Evolutionary conservation across 805 yeast genomes (phyloP).

Genomic region (Kuraishia borneana): DNA sequence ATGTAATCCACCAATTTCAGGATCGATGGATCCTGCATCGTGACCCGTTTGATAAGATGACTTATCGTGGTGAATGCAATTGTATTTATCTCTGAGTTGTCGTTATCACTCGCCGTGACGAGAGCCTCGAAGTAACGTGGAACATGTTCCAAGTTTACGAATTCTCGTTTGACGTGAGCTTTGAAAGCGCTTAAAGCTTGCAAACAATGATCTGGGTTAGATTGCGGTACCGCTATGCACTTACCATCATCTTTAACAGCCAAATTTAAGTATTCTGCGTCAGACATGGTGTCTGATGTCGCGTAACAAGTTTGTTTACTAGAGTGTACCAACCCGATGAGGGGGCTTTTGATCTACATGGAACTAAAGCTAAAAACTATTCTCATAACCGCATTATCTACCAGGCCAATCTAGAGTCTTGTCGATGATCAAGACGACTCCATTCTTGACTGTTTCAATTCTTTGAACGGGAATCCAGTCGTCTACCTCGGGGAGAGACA

Average conservation of each 20-base stretch:
- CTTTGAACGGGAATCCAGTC: constrained; percentile 23
- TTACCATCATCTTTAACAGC: too few relatives aligned
- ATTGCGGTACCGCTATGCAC: neutral
- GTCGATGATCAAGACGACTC: constrained; percentile 30
- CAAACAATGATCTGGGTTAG: neutral
- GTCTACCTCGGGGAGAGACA: constrained; percentile 19
- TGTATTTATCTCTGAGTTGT: constrained; percentile 25
- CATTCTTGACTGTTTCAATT: constrained; percentile 29
- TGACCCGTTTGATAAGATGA: constrained; percentile 45
- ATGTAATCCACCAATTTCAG: constrained; percentile 29
- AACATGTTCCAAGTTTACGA: constrained; percentile 37
- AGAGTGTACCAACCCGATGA: too few relatives aligned
- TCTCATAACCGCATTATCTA: constrained; percentile 6
- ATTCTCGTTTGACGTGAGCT: constrained; percentile 42
- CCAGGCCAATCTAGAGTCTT: constrained; percentile 25
- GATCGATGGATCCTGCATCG: constrained; percentile 40
- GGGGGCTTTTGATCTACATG: too few relatives aligned
- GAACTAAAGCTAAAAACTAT: too few relatives aligned
- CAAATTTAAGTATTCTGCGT: too few relatives aligned
- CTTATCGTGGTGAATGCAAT: constrained; percentile 39
- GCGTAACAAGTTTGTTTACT: too few relatives aligned
- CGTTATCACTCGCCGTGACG: constrained; percentile 29
- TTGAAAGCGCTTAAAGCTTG: constrained; percentile 24
- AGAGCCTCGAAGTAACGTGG: constrained; percentile 40
- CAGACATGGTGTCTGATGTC: too few relatives aligned